Percentiles rank a stretch among this genome's conserved stretches.
Conservation (phyloP, 2,329 filamentous ascomycete species). For the Alternaria tenuissima region DNA sequence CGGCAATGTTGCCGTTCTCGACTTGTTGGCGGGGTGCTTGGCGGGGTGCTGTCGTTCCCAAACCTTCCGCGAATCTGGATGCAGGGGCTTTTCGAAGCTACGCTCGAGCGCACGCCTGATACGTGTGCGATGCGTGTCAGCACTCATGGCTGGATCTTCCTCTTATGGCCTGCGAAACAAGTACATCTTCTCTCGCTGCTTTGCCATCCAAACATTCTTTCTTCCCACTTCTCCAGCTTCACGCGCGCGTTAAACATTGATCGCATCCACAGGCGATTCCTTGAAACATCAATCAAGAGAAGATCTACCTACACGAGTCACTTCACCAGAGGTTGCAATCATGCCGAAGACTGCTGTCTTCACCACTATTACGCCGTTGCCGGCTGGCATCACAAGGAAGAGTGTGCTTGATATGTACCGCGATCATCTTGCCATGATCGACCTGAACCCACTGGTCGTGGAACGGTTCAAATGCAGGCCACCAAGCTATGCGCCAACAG, state of each 20-base stretch:
- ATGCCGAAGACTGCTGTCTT: conserved; percentile 78
- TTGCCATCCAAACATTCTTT: conserved; percentile 27
- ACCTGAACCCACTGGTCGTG: conserved; percentile 83
- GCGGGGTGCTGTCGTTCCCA: conserved; percentile 31
- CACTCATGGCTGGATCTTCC: conserved; percentile 14
- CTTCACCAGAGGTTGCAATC: conserved; percentile 27
- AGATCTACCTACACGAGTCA: not conserved
- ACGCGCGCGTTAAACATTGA: conserved; percentile 17
- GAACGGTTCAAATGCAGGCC: conserved; percentile 73
- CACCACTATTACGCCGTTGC: conserved; percentile 81
- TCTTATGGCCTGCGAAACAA: conserved; percentile 37
- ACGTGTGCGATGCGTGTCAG: conserved; percentile 28
- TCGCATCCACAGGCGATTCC: conserved; percentile 9
- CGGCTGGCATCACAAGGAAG: conserved; percentile 70
- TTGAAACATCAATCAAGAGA: conserved; percentile 15
- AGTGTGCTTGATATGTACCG: conserved; percentile 79
- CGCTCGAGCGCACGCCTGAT: conserved; percentile 27
- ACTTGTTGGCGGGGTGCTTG: conserved; percentile 31
- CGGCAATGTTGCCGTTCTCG: conserved; percentile 13
- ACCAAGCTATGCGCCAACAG: conserved; percentile 70
- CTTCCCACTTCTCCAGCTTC: conserved; percentile 20
- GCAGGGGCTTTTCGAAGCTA: conserved; percentile 30
- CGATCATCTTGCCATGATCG: conserved; percentile 83
- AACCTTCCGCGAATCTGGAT: conserved; percentile 20
- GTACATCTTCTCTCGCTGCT: conserved; percentile 29